phyloP scores from a whole-genome alignment of 768 basidiomycete genomes.

The Postia placenta region DNA sequence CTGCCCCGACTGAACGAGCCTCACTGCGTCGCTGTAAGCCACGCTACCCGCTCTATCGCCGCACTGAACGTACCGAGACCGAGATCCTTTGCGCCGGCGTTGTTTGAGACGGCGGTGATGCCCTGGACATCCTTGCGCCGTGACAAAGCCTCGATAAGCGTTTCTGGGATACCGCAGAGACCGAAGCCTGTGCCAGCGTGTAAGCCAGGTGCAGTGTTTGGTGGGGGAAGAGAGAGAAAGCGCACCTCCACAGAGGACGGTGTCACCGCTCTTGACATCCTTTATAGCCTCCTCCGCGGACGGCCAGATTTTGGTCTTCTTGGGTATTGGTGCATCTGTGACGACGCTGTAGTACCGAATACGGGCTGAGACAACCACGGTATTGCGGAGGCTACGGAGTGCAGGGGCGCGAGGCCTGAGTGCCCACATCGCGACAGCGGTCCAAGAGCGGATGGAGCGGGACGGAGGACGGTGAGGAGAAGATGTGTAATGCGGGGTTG shows the following conservation, averaged over 20 bases:
- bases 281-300: slow-evolving; percentile 77
- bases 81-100: slow-evolving; percentile 63
- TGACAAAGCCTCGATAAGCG: slow-evolving; percentile 70
- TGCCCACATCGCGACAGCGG: slow-evolving; percentile 11
- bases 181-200: slow-evolving; percentile 60
- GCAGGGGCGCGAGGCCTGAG: slow-evolving; percentile 11
- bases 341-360: slow-evolving; percentile 21
- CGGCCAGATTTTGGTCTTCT: slow-evolving; percentile 59
- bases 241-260: slow-evolving; percentile 72
- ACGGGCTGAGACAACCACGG: slow-evolving; percentile 13
- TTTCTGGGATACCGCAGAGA: slow-evolving; percentile 85
- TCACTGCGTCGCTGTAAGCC: slow-evolving; percentile 36
- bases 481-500: background rate
- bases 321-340: slow-evolving; percentile 24
- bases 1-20: slow-evolving; percentile 65
- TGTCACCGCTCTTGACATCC: slow-evolving; percentile 75
- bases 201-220: background rate
- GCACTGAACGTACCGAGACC: slow-evolving; percentile 50
- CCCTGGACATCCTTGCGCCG: slow-evolving; percentile 63
- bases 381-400: slow-evolving; percentile 13
- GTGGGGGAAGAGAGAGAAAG: background rate
- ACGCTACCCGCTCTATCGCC: background rate
- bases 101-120: slow-evolving; percentile 82
- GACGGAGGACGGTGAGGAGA: background rate
- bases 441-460: slow-evolving; percentile 8